phyloP scores from a whole-genome alignment of 306 rosid species.

The Citrullus colocynthis region DNA sequence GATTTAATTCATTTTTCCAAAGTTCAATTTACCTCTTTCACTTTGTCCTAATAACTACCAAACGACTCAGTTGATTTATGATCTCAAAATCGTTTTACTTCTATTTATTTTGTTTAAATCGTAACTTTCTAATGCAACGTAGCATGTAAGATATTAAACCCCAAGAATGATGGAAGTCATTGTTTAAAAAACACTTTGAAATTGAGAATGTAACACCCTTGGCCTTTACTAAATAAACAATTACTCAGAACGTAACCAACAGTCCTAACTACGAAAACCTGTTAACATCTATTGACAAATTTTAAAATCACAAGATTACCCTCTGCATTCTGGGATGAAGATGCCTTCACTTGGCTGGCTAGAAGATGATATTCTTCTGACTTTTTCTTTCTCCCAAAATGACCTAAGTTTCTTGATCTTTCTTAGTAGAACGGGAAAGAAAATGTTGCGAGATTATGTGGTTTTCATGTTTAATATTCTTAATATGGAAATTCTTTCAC shows the following conservation, averaged over 20 bases:
- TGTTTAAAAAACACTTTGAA: too few species aligned
- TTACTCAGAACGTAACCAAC: not conserved
- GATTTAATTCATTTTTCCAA: too few species aligned
- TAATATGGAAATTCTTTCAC: not conserved
- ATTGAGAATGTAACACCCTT: not conserved
- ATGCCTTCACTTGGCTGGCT: not conserved
- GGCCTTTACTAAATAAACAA: not conserved
- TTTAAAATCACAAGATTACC: not conserved
- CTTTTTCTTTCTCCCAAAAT: not conserved
- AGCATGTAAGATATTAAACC: too few species aligned
- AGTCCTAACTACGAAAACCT: not conserved
- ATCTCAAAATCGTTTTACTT: too few species aligned
- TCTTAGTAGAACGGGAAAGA: not conserved
- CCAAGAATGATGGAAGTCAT: not conserved
- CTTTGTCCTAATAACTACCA: too few species aligned
- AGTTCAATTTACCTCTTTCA: too few species aligned
- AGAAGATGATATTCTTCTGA: not conserved
- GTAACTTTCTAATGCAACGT: too few species aligned
- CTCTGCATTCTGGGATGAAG: not conserved
- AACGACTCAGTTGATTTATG: too few species aligned
- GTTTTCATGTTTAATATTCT: not conserved
- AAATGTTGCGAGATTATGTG: not conserved
- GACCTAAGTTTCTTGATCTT: not conserved
- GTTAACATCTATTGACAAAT: not conserved
- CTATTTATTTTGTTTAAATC: too few species aligned